These are phyloP conservation scores for Dalbergia cochinchinensis DNA, from an alignment of 306 rosid species.

Conservation along the genomic window DNA sequence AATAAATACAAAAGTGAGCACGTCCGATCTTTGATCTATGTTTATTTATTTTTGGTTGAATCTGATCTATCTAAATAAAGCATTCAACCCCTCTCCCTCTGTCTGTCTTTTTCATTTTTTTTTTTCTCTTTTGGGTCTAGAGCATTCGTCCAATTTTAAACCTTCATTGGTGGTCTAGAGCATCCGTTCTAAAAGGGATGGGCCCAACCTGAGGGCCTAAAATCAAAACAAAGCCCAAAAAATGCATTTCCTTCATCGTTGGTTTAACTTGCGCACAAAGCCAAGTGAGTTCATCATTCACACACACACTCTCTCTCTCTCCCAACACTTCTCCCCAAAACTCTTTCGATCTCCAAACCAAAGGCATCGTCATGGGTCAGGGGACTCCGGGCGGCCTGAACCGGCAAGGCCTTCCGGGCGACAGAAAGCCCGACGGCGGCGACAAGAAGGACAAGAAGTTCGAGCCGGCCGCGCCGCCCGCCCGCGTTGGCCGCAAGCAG, in stretches of 20 bases:
- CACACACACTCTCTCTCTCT: conserved; percentile 12
- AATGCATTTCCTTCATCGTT: background rate
- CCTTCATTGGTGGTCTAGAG: background rate
- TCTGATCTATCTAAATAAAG: no score
- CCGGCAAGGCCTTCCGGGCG: conserved; percentile 85
- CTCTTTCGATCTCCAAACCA: background rate
- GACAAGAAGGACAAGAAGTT: conserved; percentile 93
- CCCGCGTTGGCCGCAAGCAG: conserved; percentile 96
- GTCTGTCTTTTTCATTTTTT: no score
- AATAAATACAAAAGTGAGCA: no score
- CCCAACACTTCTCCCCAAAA: background rate
- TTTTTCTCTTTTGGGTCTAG: no score
- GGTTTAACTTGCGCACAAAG: background rate
- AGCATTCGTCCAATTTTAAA: no score
- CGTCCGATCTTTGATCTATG: no score
- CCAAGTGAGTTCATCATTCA: background rate
- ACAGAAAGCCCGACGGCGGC: conserved; percentile 74
- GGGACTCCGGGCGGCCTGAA: conserved; percentile 94
- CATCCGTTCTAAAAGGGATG: background rate
- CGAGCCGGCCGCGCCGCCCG: conserved; percentile 96
- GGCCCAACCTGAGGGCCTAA: background rate
- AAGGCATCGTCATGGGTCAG: conserved; percentile 69
- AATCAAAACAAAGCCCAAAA: background rate
- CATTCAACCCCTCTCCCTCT: no score
- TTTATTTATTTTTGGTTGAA: no score